Conservation (phyloP, 2,329 filamentous ascomycete genomes). For the Bretziella fagacearum region DNA sequence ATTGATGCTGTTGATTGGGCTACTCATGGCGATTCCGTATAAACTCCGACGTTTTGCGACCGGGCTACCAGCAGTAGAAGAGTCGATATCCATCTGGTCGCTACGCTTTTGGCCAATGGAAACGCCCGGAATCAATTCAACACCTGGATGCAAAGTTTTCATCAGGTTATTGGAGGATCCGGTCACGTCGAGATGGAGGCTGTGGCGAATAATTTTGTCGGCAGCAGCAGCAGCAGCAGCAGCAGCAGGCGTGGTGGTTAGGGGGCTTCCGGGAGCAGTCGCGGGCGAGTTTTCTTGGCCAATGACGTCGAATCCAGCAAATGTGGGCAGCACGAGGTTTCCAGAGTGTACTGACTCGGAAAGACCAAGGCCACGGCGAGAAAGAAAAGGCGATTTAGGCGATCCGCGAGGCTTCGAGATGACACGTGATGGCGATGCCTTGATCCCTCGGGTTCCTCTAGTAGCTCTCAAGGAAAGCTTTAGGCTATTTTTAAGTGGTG, state of each 20-base stretch:
- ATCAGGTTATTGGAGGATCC: slow-evolving; percentile 5
- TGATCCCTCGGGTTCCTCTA: slow-evolving; percentile 37
- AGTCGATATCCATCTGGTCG: slow-evolving; percentile 84
- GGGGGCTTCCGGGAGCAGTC: slow-evolving; percentile 23
- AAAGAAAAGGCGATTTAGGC: slow-evolving; percentile 57
- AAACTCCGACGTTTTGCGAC: slow-evolving; percentile 82
- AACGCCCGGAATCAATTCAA: slow-evolving; percentile 12
- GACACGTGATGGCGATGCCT: slow-evolving; percentile 31
- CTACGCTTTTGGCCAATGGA: slow-evolving; percentile 43
- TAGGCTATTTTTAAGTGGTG: slow-evolving; percentile 31
- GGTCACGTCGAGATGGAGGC: slow-evolving; percentile 30
- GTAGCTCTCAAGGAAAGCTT: slow-evolving; percentile 49
- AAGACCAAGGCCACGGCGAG: slow-evolving; percentile 43
- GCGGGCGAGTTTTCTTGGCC: slow-evolving; percentile 27
- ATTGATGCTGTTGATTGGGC: slow-evolving; percentile 21
- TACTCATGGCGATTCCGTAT: slow-evolving; percentile 44
- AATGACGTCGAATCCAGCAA: slow-evolving; percentile 14
- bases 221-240: no score
- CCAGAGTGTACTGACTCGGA: slow-evolving; percentile 53
- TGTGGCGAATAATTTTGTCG: slow-evolving; percentile 36
- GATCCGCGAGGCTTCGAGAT: slow-evolving; percentile 50
- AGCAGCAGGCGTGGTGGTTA: slow-evolving; percentile 25
- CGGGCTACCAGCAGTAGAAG: slow-evolving; percentile 61
- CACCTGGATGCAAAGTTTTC: slow-evolving; percentile 4
- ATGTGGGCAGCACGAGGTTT: slow-evolving; percentile 38